These are phyloP conservation scores for Phialophora tarda DNA, from an alignment of 2,329 filamentous ascomycete species.

Conservation along the genomic window DNA sequence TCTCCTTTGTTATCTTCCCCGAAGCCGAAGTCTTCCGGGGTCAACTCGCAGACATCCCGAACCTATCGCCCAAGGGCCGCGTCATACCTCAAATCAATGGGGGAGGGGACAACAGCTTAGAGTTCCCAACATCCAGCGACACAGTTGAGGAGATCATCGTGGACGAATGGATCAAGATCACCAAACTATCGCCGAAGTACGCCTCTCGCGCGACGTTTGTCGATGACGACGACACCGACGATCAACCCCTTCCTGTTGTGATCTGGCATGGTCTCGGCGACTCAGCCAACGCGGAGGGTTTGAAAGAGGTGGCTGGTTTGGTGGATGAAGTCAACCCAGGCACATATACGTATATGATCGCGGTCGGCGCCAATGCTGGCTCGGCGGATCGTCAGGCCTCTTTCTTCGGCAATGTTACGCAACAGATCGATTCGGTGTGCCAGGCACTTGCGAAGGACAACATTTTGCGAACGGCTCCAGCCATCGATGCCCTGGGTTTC, in stretches of 20 bases:
- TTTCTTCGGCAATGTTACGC: conserved; percentile 87
- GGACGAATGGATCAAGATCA: conserved; percentile 26
- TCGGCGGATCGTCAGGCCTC: conserved; percentile 77
- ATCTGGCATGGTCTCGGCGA: conserved; percentile 88
- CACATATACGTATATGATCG: conserved; percentile 81
- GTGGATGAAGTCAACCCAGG: conserved; percentile 76
- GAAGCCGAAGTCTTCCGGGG: conserved; percentile 33
- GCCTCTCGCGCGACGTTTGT: neutral
- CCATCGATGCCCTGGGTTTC: conserved; percentile 90
- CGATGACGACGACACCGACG: conserved; percentile 32
- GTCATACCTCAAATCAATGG: neutral
- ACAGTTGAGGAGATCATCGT: conserved; percentile 20
- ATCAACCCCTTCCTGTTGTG: conserved; percentile 75
- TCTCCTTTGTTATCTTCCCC: conserved; percentile 34
- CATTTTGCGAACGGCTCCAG: conserved; percentile 79
- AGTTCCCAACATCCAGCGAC: conserved; percentile 1
- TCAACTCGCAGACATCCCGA: neutral
- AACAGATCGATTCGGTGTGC: conserved; percentile 79
- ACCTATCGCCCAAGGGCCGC: conserved; percentile 1
- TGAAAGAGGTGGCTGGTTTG: conserved; percentile 72
- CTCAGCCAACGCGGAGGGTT: conserved; percentile 73
- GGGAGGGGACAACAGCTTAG: neutral
- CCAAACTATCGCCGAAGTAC: conserved; percentile 26
- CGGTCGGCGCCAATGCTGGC: conserved; percentile 66
- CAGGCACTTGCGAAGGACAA: conserved; percentile 74